Conservation (phyloP, 139 green algal species). For the Mychonastes homosphaera region DNA sequence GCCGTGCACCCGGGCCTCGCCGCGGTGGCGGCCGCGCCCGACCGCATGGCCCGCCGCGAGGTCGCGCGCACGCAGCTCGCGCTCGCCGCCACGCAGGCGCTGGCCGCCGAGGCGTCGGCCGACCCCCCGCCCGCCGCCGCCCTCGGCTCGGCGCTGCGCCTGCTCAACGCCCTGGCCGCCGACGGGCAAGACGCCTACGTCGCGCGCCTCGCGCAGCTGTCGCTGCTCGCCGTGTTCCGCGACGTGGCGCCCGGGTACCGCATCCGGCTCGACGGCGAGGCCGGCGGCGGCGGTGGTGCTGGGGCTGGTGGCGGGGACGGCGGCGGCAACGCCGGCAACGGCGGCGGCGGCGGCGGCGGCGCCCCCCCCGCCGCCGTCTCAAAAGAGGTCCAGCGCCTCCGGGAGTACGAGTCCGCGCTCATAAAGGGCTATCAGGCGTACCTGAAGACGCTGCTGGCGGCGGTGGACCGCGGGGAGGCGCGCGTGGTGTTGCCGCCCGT, state of each 20-base stretch:
- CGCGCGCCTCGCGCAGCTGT: conserved; percentile 66
- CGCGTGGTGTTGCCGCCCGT: too few relatives aligned
- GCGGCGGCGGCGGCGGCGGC: not conserved
- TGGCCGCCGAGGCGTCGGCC: not conserved
- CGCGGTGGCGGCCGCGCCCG: too few relatives aligned
- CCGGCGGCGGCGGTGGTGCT: conserved; percentile 55
- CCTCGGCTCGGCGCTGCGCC: conserved; percentile 23
- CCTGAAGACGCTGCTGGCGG: conserved; percentile 56
- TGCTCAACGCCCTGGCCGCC: conserved; percentile 19
- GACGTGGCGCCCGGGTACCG: conserved; percentile 75
- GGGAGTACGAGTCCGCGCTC: conserved; percentile 66
- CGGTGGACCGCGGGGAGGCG: conserved; percentile 11
- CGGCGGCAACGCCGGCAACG: not conserved
- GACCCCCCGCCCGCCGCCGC: not conserved
- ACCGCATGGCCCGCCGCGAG: too few relatives aligned
- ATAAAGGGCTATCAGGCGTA: conserved; percentile 73
- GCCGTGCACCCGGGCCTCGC: too few relatives aligned
- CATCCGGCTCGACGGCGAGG: conserved; percentile 61
- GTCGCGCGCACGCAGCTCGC: not conserved
- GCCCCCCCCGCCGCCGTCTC: too few relatives aligned
- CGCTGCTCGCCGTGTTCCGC: conserved; percentile 66
- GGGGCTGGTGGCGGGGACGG: conserved; percentile 16
- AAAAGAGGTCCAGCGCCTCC: conserved; percentile 70
- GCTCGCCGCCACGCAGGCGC: not conserved
- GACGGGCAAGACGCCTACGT: conserved; percentile 26